Evolutionary conservation across 352 stramenopile species (phyloP).

Genomic region (Phytopythium montanum): DNA sequence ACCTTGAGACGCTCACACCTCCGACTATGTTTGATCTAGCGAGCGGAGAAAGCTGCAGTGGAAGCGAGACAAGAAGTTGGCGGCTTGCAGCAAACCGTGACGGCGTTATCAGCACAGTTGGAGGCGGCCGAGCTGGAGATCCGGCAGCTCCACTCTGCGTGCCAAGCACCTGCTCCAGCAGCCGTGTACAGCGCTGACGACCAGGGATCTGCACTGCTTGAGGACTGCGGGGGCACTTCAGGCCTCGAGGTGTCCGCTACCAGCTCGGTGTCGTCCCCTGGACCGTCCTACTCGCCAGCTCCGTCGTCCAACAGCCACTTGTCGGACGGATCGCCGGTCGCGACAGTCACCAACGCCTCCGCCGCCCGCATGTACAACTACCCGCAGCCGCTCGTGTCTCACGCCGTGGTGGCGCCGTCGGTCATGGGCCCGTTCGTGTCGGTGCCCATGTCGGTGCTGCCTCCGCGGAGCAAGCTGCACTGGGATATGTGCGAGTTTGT

Average conservation of each 20-base stretch:
- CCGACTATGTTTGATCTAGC: slow-evolving; percentile 16
- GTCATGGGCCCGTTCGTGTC: slow-evolving; percentile 78
- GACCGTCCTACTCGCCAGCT: slow-evolving; percentile 27
- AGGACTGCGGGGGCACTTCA: neutral
- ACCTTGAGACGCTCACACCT: neutral
- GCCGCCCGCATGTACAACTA: slow-evolving; percentile 26
- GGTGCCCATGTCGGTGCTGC: slow-evolving; percentile 80
- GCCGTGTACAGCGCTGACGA: slow-evolving; percentile 6
- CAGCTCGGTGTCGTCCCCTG: slow-evolving; percentile 14
- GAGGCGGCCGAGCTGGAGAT: slow-evolving; percentile 39
- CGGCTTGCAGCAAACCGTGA: slow-evolving; percentile 42
- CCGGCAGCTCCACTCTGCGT: slow-evolving; percentile 32
- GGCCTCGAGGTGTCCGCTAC: neutral
- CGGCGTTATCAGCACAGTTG: slow-evolving; percentile 36
- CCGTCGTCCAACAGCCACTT: slow-evolving; percentile 24
- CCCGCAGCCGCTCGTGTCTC: slow-evolving; percentile 24
- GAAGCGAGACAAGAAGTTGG: slow-evolving; percentile 31
- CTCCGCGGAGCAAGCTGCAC: slow-evolving; percentile 78
- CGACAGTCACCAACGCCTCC: slow-evolving; percentile 12
- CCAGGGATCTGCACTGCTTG: neutral
- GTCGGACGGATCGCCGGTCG: slow-evolving; percentile 17
- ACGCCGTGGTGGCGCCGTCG: slow-evolving; percentile 29
- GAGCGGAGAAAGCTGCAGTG: slow-evolving; percentile 28
- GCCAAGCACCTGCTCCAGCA: slow-evolving; percentile 12
- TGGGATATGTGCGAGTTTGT: slow-evolving; percentile 89